Evolutionary conservation across 495 filamentous ascomycete species (phyloP), one percentile per base, ranked within the genome.

Genomic region (Tuber borchii): DNA sequence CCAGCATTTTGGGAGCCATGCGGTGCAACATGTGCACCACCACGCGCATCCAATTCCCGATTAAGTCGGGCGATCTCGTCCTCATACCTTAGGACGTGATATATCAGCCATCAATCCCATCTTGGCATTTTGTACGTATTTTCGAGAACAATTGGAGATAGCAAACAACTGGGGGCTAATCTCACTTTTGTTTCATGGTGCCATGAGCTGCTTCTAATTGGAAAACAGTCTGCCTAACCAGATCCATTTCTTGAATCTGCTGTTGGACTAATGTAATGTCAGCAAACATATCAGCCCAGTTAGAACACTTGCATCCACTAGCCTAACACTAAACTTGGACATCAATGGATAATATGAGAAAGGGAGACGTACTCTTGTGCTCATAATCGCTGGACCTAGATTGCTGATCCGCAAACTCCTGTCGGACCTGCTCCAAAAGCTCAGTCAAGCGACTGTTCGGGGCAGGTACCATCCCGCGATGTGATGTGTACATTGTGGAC

Each of bases 171-270:
- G 26, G 9, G 56, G 56, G 10, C 1, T 31, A 31, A 65, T 31
- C 56, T 83, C 87, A 99, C 95, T 97, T 97, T 83, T 89, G 86
- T 86, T 97, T 98, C 83, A 97, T 91, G 31, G 88, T 87, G 51
- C 92, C 86, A 83, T 99, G 95, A 34, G 90, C 87, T 81, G 95
- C 93, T 84, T 99, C 95, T 79, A 99, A 88, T 76, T 92, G 88
- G 82, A 91, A 97, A 72, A 99, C 92, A 83, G 95, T 96, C 83
- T 93, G 90, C 73, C 94, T 89, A 70, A 99, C 92, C 83, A 96
- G 87, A 78, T 97, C 92, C 88, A 98, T 94, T 84, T 99, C 95
- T 71, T 94, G 88, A 74, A 97, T 89, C 83, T 98, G 95, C 44
- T 88, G 87, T 68, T 91, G 89, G 79, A 97, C 95, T 98, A 81